phyloP scores from a whole-genome alignment of 2,329 filamentous ascomycete species.

The Arthrobotrys megalospora region DNA sequence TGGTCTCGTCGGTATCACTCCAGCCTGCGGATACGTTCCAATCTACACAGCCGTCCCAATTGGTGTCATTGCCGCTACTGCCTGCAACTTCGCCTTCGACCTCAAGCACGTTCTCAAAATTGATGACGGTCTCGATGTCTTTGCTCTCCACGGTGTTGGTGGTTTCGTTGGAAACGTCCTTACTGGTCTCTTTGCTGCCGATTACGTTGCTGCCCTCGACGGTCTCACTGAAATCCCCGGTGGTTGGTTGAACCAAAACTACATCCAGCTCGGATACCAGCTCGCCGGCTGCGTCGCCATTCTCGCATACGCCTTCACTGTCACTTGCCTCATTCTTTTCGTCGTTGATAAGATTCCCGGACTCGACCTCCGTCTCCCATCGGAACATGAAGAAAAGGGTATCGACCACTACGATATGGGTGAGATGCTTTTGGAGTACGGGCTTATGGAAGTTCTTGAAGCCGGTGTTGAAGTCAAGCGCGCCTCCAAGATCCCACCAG shows the following conservation, averaged over 20 bases:
- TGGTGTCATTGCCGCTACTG: slow-evolving; percentile 71
- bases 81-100: slow-evolving; percentile 70
- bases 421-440: slow-evolving; percentile 61
- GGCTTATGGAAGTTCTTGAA: slow-evolving; percentile 55
- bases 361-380: slow-evolving; percentile 72
- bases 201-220: slow-evolving; percentile 71
- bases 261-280: slow-evolving; percentile 73
- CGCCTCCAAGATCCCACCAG: slow-evolving; percentile 38
- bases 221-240: slow-evolving; percentile 69
- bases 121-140: slow-evolving; percentile 75
- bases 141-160: slow-evolving; percentile 75
- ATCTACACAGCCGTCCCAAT: slow-evolving; percentile 72
- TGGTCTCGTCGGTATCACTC: slow-evolving; percentile 74
- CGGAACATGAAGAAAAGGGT: slow-evolving; percentile 73
- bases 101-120: slow-evolving; percentile 72
- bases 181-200: slow-evolving; percentile 74
- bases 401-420: slow-evolving; percentile 71
- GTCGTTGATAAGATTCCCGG: slow-evolving; percentile 74
- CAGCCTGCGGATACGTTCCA: slow-evolving; percentile 73
- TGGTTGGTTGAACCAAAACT: slow-evolving; percentile 72
- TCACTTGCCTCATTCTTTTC: slow-evolving; percentile 72
- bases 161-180: slow-evolving; percentile 74
- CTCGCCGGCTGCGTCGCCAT: slow-evolving; percentile 74
- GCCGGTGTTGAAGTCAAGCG: slow-evolving; percentile 56
- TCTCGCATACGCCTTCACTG: slow-evolving; percentile 72